These are phyloP conservation scores for Ampelomyces quisqualis DNA, from an alignment of 2,329 filamentous ascomycete species.

Conservation along the genomic window DNA sequence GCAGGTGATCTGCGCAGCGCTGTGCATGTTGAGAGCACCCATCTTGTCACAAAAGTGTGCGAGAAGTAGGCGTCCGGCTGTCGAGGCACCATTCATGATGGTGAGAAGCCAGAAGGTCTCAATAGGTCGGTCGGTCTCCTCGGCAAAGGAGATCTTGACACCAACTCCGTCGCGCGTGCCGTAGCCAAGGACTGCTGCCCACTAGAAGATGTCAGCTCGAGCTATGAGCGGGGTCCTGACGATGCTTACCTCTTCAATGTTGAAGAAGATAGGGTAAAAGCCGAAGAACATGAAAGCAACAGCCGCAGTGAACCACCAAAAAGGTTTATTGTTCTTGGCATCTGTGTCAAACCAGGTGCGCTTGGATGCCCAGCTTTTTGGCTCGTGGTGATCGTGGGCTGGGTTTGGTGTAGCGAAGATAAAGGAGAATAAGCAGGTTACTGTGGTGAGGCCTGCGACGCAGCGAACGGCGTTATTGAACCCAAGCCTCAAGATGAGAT, in stretches of 20 bases:
- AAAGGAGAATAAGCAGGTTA: slow-evolving; percentile 47
- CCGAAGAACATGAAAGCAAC: slow-evolving; percentile 54
- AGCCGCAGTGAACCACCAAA: slow-evolving; percentile 47
- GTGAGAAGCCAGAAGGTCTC: slow-evolving; percentile 52
- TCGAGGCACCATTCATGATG: slow-evolving; percentile 54
- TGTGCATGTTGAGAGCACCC: slow-evolving; percentile 51
- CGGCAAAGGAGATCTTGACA: slow-evolving; percentile 5
- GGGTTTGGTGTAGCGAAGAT: slow-evolving; percentile 50
- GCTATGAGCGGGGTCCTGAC: not conserved
- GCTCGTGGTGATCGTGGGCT: slow-evolving; percentile 40
- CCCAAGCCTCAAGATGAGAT: slow-evolving; percentile 45
- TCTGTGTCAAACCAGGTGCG: slow-evolving; percentile 48
- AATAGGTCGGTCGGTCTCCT: slow-evolving; percentile 37
- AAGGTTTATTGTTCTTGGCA: slow-evolving; percentile 48
- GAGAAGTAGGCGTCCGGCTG: slow-evolving; percentile 49
- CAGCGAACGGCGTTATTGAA: slow-evolving; percentile 50
- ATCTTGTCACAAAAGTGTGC: slow-evolving; percentile 49
- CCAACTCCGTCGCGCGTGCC: slow-evolving; percentile 39
- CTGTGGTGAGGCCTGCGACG: slow-evolving; percentile 45
- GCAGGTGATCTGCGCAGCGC: slow-evolving; percentile 44
- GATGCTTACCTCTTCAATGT: slow-evolving; percentile 50
- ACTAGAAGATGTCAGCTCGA: slow-evolving; percentile 34
- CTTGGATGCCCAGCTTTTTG: slow-evolving; percentile 43
- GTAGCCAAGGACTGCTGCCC: slow-evolving; percentile 49
- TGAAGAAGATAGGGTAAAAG: slow-evolving; percentile 56